Conservation (phyloP, 345 rosid genomes). For the Citrus sp. region DNA sequence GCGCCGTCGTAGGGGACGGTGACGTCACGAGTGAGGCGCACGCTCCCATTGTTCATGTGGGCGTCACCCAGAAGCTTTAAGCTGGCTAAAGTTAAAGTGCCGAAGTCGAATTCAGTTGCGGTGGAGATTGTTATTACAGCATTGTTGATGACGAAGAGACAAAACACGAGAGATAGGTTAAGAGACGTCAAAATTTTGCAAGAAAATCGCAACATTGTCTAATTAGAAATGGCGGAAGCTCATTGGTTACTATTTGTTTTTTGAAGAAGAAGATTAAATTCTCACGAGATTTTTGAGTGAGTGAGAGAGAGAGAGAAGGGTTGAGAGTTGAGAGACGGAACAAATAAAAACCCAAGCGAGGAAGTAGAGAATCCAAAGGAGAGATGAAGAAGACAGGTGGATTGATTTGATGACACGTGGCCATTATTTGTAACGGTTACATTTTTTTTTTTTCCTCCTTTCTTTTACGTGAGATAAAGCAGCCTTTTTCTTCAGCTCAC, state of each 20-base stretch:
- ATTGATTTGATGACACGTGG: conserved; percentile 50
- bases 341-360: conserved; percentile 1
- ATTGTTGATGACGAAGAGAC: conserved; percentile 26
- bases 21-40: conserved; percentile 82
- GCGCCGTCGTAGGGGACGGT: conserved; percentile 80
- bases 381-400: conserved; percentile 57
- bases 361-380: conserved; percentile 35
- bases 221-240: conserved; percentile 16
- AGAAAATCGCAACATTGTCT: conserved; percentile 37
- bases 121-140: conserved; percentile 21
- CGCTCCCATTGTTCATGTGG: conserved; percentile 73
- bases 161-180: conserved; percentile 33
- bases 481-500: neutral
- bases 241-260: conserved; percentile 21
- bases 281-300: conserved; percentile 24
- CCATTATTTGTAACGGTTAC: conserved; percentile 31
- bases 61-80: conserved; percentile 90
- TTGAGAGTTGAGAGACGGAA: conserved; percentile 18
- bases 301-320: conserved; percentile 3
- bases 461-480: neutral
- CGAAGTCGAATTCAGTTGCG: conserved; percentile 71
- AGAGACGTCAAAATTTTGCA: conserved; percentile 20
- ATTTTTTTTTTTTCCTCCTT: conserved; percentile 6
- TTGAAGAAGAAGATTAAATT: conserved; percentile 21
- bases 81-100: conserved; percentile 63